These are phyloP conservation scores for Chaetomium olivaceum DNA, from an alignment of 2,329 filamentous ascomycete species.

Conservation along the genomic window DNA sequence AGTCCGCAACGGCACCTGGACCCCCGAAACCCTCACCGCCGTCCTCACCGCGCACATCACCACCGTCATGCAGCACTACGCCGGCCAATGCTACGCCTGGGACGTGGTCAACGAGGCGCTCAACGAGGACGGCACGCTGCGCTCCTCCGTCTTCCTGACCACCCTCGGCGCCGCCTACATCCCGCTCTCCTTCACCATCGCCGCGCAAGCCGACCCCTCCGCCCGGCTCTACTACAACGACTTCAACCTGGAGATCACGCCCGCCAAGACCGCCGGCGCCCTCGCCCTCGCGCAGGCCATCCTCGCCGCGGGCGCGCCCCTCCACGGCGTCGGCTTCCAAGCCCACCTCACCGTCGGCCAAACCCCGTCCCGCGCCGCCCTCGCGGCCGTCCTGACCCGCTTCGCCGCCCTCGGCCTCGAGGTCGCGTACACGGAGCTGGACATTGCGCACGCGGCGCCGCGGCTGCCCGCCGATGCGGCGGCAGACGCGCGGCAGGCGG, in stretches of 20 bases:
- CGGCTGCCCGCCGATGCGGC: slow-evolving; percentile 50
- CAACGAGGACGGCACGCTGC: slow-evolving; percentile 48
- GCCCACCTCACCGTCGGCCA: slow-evolving; percentile 51
- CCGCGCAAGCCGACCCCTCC: slow-evolving; percentile 46
- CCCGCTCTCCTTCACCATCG: slow-evolving; percentile 49
- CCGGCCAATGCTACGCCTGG: slow-evolving; percentile 52
- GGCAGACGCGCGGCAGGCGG: slow-evolving; percentile 48
- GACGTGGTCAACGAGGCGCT: slow-evolving; percentile 57
- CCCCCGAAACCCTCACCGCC: slow-evolving; percentile 50
- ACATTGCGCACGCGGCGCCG: slow-evolving; percentile 48
- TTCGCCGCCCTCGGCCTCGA: slow-evolving; percentile 49
- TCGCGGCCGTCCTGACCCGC: slow-evolving; percentile 42
- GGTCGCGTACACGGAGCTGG: slow-evolving; percentile 54
- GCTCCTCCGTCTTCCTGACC: slow-evolving; percentile 46
- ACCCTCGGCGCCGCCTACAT: slow-evolving; percentile 51
- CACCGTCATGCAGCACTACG: slow-evolving; percentile 47
- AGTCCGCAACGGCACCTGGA: slow-evolving; percentile 45
- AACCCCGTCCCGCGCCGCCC: slow-evolving; percentile 42
- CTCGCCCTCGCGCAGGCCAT: slow-evolving; percentile 38
- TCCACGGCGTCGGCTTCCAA: slow-evolving; percentile 56
- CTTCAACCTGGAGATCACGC: slow-evolving; percentile 50
- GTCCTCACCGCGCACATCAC: slow-evolving; percentile 56
- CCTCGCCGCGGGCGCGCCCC: slow-evolving; percentile 39
- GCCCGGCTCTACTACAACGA: slow-evolving; percentile 57
- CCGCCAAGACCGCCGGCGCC: slow-evolving; percentile 39